phyloP scores from a whole-genome alignment of 371 early-diverging fungal genomes.

The Mortierella sp. region DNA sequence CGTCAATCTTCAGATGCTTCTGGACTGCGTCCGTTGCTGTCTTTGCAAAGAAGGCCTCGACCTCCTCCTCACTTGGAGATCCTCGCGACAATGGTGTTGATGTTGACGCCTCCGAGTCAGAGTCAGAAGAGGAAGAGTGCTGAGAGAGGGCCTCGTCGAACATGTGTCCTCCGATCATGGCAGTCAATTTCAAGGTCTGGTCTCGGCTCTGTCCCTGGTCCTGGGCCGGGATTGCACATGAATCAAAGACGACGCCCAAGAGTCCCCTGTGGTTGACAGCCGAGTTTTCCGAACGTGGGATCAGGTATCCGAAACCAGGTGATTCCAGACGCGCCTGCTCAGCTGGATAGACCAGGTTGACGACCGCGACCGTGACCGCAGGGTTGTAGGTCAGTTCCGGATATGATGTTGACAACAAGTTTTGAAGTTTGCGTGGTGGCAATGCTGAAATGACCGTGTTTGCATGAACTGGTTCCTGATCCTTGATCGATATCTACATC shows the following conservation, averaged over 20 bases:
- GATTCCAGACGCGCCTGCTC: slow-evolving; percentile 35
- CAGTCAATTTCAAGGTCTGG: slow-evolving; percentile 77
- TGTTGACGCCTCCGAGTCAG: not conserved
- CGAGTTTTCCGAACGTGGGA: slow-evolving; percentile 71
- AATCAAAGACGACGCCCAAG: slow-evolving; percentile 94
- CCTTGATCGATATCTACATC: slow-evolving; percentile 51
- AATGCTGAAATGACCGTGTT: slow-evolving; percentile 80
- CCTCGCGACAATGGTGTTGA: not conserved
- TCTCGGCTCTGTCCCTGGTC: slow-evolving; percentile 59
- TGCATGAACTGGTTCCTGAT: slow-evolving; percentile 48
- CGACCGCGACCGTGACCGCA: slow-evolving; percentile 86
- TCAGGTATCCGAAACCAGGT: slow-evolving; percentile 92
- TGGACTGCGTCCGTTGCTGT: slow-evolving; percentile 62
- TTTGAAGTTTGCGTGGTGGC: slow-evolving; percentile 65
- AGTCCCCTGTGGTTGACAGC: slow-evolving; percentile 66
- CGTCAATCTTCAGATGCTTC: slow-evolving; percentile 68
- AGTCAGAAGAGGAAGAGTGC: not conserved
- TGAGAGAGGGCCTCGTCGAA: slow-evolving; percentile 65
- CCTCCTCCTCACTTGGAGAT: slow-evolving; percentile 6
- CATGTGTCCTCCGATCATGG: slow-evolving; percentile 92
- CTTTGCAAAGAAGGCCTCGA: slow-evolving; percentile 43
- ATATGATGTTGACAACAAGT: slow-evolving; percentile 22
- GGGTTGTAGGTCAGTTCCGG: slow-evolving; percentile 67
- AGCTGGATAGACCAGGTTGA: slow-evolving; percentile 81
- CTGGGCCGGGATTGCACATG: slow-evolving; percentile 80